Evolutionary conservation across 305 asterid genomes (phyloP), one percentile per base, ranked within the genome.

Genomic region (Fraxinus xanthoxyloides): DNA sequence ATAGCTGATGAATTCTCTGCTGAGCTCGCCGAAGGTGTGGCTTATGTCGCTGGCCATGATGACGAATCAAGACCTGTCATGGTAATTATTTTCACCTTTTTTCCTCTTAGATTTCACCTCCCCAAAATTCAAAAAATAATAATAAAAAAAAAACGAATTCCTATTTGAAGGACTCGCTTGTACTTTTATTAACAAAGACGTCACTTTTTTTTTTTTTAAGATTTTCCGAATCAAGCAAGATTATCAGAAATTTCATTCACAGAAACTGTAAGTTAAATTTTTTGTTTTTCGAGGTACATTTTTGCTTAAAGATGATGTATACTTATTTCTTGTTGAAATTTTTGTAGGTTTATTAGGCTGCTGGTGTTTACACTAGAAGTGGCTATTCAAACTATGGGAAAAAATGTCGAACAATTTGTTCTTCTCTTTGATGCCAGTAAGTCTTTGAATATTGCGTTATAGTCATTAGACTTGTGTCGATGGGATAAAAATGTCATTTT

Each of bases 1-100:
- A 94, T 94, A 59, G 99, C 98, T 46, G 98, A 95, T 90, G 98
- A 95, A 75, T 95, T 95, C 87, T 93, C 98, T 7, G 97, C 93
- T 63, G 99, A 95, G 91, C 87, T 95, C 5, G 94, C 96, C 34
- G 99, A 95, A 48, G 99, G 99, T 24, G 63, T 85, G 13, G 99
- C 98, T 84, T 95, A 89, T 87, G 98, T 95, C 81, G 95, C 99
- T 82, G 99, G 99, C 43, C 92, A 90, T 46, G 99, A 95, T 82
- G 97, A 93, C 77, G 92, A 93, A 83, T 90, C 88, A 40, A 91
- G 98, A 56, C 99, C 99, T 32, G 98, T 95, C 48, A 15, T 94
- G 94, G 99, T 93, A 88, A 65, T 74, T 1, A 77, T 75, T 0
- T 51, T 51, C 24, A 40, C 3, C 9, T 6, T 69, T 23, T 15